These are phyloP conservation scores for Boletus reticulatus DNA, from an alignment of 768 basidiomycete species.

Conservation along the genomic window DNA sequence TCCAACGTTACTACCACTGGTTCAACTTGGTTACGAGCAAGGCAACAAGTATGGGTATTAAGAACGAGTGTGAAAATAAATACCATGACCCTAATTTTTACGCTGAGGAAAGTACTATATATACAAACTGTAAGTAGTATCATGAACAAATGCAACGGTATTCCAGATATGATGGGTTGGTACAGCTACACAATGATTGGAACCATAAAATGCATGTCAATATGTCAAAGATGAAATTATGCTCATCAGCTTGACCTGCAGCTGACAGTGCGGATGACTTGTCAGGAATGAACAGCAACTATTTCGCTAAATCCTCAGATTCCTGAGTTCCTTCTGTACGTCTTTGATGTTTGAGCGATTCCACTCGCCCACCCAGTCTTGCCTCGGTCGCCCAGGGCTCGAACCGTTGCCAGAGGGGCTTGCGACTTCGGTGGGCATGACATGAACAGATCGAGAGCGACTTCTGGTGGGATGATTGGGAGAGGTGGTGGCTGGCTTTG, in stretches of 20 bases:
- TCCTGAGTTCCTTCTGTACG: constrained; percentile 38
- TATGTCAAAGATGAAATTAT: not conserved
- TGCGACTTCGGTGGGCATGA: not conserved
- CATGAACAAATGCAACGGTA: not conserved
- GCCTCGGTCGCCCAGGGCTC: not conserved
- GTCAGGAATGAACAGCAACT: not conserved
- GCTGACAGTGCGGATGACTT: not conserved
- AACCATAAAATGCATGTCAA: not conserved
- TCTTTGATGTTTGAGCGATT: constrained; percentile 38
- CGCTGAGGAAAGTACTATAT: not conserved
- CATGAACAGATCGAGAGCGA: constrained; percentile 18
- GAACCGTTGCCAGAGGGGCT: not conserved
- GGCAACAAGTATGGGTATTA: too few species aligned
- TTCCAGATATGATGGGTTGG: not conserved
- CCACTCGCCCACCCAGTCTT: constrained; percentile 41
- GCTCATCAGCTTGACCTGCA: constrained; percentile 17
- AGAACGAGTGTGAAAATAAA: not conserved
- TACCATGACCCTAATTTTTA: not conserved
- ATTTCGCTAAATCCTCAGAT: constrained; percentile 19
- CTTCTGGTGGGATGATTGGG: not conserved
- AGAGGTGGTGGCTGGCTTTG: not conserved
- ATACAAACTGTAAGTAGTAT: not conserved
- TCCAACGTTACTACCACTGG: too few species aligned
- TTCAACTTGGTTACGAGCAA: too few species aligned
- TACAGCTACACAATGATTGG: constrained; percentile 12